A percentile compares a stretch with the other conserved stretches of the same genome.
phyloP scores from a whole-genome alignment of 768 basidiomycete genomes.

The Mycena albidolilacea region DNA sequence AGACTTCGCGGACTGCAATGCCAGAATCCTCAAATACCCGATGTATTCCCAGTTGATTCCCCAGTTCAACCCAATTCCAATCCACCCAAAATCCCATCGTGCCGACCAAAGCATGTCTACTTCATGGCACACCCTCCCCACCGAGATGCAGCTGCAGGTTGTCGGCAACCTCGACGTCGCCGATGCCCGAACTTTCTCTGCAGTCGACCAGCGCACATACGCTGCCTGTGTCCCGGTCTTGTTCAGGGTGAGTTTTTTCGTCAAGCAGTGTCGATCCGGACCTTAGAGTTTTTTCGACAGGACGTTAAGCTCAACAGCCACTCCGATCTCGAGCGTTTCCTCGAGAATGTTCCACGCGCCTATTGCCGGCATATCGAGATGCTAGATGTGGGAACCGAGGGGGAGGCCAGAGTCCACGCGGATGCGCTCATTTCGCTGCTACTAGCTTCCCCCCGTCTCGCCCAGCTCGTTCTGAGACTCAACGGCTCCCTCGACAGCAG shows the following conservation, averaged over 20 bases:
- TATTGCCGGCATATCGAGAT: conserved; percentile 69
- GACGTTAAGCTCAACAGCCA: conserved; percentile 64
- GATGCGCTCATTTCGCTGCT: conserved; percentile 68
- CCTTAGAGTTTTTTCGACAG: conserved; percentile 48
- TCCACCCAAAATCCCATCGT: neutral
- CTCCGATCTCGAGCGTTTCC: conserved; percentile 66
- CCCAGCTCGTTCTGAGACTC: conserved; percentile 62
- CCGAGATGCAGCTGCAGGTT: conserved; percentile 75
- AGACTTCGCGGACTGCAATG: conserved; percentile 31
- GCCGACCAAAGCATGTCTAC: conserved; percentile 40
- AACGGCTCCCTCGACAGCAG: conserved; percentile 65
- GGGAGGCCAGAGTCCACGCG: conserved; percentile 52
- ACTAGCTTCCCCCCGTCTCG: conserved; percentile 61
- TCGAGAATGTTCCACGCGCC: conserved; percentile 67
- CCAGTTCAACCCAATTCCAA: conserved; percentile 29
- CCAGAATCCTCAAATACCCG: conserved; percentile 34
- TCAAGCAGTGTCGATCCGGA: conserved; percentile 21
- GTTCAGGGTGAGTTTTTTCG: conserved; percentile 64
- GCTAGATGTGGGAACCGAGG: conserved; percentile 61
- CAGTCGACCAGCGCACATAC: conserved; percentile 66
- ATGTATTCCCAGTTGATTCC: conserved; percentile 23
- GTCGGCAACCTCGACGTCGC: conserved; percentile 61
- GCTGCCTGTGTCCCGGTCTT: conserved; percentile 68
- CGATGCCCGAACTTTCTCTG: conserved; percentile 64
- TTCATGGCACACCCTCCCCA: conserved; percentile 72